Base-by-base conservation (phyloP, 257 asterid species). In the Primulina eburnea region DNA sequence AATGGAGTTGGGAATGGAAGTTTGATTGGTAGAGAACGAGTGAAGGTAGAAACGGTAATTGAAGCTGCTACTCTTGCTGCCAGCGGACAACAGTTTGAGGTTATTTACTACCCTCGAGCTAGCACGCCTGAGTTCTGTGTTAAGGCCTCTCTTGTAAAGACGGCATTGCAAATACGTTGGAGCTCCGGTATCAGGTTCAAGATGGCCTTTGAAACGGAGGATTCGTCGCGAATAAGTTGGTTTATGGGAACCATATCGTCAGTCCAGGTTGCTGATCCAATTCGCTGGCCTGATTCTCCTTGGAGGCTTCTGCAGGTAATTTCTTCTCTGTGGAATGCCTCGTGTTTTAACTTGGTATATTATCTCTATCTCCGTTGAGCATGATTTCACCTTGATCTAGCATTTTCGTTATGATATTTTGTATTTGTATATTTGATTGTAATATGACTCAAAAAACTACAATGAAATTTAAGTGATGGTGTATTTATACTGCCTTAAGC, bases 271-370 rank as follows among this genome's bases (percentile, higher is more conserved):
- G 89, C 90, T 10, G 96, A 93, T 79, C 96, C 99, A 5, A 62
- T 89, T 69, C 89, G 75, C 38, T 93, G 99, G 99, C 96, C 99
- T 0, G 96, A 86, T 82, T 93, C 99, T 1, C 99, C 97, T 1
- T 93, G 99, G 99, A 87, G 96, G 83, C 91, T 90, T 77, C 97
- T 93, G 28, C 96, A 81, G 97, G 99, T 92, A 81, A 70, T 28
- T 6, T 35, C 7, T 20, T 43, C 56, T 60, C 43, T 71, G 18
- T 28, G 53, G 26, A 47, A 20, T 26, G 60, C 3, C 12, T 38
- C 20, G 61, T 20, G 37, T 52, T 50, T 9, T 71, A 43, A 47
- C 68, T 14, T 12, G 18, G 55, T 60, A 65, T 26, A 14, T 47
- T 8, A 47, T 47, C 8, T 4, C 56, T 47, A 47, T 47, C 8